A percentile compares a stretch with the other conserved stretches of the same genome.
Evolutionary conservation across 345 rosid species (phyloP).

Genomic region (Firmiana major): DNA sequence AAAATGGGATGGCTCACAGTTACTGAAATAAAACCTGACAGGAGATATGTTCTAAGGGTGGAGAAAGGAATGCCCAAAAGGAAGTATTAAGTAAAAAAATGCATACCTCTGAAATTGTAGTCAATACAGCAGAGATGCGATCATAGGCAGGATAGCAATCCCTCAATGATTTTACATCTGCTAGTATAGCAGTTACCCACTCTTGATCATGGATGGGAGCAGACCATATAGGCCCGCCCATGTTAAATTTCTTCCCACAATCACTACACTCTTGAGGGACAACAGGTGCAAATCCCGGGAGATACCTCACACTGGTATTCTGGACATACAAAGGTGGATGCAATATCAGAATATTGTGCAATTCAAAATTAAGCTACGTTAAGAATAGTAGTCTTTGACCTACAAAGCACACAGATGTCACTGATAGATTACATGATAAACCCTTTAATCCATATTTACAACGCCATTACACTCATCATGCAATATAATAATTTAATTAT

Average conservation of each 20-base stretch:
- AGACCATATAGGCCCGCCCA: slow-evolving; percentile 99
- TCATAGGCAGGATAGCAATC: slow-evolving; percentile 87
- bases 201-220: slow-evolving; percentile 94
- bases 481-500: neutral
- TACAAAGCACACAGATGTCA: neutral
- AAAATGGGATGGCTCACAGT: neutral
- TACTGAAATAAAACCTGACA: neutral
- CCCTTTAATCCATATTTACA: neutral
- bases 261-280: slow-evolving; percentile 89
- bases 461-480: neutral
- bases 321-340: slow-evolving; percentile 22
- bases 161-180: slow-evolving; percentile 68
- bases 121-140: slow-evolving; percentile 80
- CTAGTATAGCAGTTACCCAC: slow-evolving; percentile 66
- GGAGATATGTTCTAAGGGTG: neutral
- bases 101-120: slow-evolving; percentile 80
- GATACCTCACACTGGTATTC: slow-evolving; percentile 82
- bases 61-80: neutral
- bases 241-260: slow-evolving; percentile 90
- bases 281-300: slow-evolving; percentile 90
- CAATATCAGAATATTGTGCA: neutral
- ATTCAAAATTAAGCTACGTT: neutral
- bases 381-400: neutral
- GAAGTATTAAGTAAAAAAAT: neutral
- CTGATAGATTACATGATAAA: neutral